phyloP scores from a whole-genome alignment of 306 rosid species.

The Ochetophila trinervis region DNA sequence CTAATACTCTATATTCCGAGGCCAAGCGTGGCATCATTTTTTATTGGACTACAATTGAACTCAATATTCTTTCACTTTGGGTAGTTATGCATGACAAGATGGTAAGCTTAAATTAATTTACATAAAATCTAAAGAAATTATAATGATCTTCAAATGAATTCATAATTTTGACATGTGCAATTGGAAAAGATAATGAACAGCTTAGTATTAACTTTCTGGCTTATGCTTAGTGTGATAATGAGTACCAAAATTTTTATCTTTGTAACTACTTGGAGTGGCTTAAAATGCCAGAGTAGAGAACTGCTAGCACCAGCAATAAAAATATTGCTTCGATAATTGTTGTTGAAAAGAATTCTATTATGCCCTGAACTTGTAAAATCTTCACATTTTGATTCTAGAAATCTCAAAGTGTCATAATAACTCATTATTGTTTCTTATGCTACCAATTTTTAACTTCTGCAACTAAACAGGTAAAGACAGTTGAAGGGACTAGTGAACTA shows the following conservation, averaged over 20 bases:
- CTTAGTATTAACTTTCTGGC: too few relatives aligned
- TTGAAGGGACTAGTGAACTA: conserved; percentile 71
- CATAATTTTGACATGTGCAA: too few relatives aligned
- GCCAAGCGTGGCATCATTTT: too few relatives aligned
- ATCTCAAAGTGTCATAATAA: conserved; percentile 1
- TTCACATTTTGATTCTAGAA: background rate
- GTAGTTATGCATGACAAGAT: too few relatives aligned
- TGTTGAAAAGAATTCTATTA: background rate
- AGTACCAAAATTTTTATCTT: background rate
- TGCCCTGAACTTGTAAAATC: background rate
- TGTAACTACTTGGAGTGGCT: background rate
- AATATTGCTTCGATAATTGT: background rate
- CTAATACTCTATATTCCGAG: too few relatives aligned
- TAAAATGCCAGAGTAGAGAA: background rate
- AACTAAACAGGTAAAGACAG: conserved; percentile 71
- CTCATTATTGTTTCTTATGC: conserved; percentile 10
- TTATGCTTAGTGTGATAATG: too few relatives aligned
- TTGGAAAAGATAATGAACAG: too few relatives aligned
- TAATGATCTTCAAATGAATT: too few relatives aligned
- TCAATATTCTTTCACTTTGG: too few relatives aligned
- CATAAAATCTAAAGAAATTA: too few relatives aligned
- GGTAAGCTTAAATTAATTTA: too few relatives aligned
- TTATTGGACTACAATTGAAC: too few relatives aligned
- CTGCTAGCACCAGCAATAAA: background rate
- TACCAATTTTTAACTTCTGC: conserved; percentile 28